Percentiles rank a stretch among this genome's conserved stretches.
phyloP scores from a whole-genome alignment of 129 eudicot genomes.

The Flaveria bidentis region DNA sequence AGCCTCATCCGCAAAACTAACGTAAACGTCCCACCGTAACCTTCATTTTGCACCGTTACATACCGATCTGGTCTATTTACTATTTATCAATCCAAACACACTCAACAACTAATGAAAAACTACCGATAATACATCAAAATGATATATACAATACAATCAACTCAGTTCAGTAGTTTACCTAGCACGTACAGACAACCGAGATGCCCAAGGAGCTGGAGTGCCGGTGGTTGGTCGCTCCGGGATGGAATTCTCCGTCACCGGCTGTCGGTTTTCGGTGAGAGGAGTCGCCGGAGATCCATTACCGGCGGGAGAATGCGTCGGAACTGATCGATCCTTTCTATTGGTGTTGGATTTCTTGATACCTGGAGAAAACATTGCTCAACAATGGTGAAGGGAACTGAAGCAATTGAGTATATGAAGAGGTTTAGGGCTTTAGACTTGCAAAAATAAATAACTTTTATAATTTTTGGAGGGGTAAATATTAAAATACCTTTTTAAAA shows the following conservation, averaged over 20 bases:
- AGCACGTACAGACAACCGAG: constrained; percentile 85
- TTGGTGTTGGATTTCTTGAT: constrained; percentile 52
- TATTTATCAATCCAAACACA: constrained; percentile 4
- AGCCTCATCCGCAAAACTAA: not conserved
- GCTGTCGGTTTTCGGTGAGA: constrained; percentile 31
- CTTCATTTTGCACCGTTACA: constrained; percentile 6
- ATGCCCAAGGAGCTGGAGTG: constrained; percentile 94
- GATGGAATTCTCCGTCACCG: constrained; percentile 36
- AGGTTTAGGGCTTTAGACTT: constrained; percentile 40
- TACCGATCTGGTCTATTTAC: not conserved
- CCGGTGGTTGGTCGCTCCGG: constrained; percentile 86
- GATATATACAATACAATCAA: constrained; percentile 8
- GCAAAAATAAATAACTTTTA: too few species aligned
- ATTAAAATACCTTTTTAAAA: too few species aligned
- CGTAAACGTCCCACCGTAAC: not conserved
- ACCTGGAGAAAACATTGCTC: constrained; percentile 71
- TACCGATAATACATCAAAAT: not conserved
- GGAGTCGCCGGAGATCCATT: constrained; percentile 54
- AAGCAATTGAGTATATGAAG: constrained; percentile 10
- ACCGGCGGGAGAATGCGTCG: constrained; percentile 25
- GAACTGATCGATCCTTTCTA: constrained; percentile 36
- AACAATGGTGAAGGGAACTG: constrained; percentile 8
- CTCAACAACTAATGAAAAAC: not conserved
- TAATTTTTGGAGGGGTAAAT: too few species aligned
- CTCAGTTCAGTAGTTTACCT: constrained; percentile 44